Evolutionary conservation across 176 grass and related monocot species (phyloP).

Genomic region (Zoysia japonica): DNA sequence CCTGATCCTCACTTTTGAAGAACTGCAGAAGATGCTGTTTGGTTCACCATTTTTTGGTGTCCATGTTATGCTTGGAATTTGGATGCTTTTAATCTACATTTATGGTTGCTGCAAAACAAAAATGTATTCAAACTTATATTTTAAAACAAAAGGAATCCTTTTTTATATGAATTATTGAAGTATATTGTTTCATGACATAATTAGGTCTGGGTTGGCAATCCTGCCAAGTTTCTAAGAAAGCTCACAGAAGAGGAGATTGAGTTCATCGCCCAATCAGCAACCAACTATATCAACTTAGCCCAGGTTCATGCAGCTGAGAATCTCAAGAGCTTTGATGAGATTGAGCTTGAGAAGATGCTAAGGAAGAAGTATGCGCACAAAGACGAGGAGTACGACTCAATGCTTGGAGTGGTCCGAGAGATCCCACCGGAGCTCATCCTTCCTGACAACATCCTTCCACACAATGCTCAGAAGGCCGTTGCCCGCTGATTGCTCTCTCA

Average conservation of each 20-base stretch:
- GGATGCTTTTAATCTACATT: neutral
- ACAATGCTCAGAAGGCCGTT: conserved; percentile 59
- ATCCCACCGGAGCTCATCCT: conserved; percentile 74
- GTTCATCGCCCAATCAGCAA: conserved; percentile 79
- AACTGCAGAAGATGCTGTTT: neutral
- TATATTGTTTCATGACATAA: neutral
- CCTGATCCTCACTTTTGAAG: neutral
- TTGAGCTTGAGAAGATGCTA: conserved; percentile 85
- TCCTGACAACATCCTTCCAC: conserved; percentile 73
- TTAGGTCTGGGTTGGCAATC: conserved; percentile 96
- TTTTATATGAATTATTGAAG: conserved; percentile 18
- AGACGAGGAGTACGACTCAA: conserved; percentile 88
- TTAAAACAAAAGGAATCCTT: neutral
- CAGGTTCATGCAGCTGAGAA: conserved; percentile 95
- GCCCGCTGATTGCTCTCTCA: conserved; percentile 36
- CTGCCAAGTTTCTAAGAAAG: conserved; percentile 95
- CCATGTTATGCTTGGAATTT: neutral
- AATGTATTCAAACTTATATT: conserved; percentile 16
- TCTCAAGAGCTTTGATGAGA: conserved; percentile 81
- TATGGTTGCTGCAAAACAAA: neutral
- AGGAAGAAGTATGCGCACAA: conserved; percentile 76
- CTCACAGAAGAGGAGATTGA: conserved; percentile 86
- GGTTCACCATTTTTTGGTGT: neutral
- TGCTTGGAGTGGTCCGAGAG: conserved; percentile 86
- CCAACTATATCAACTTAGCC: conserved; percentile 81